Conservation (phyloP, 768 basidiomycete species). For the Collybia nuda region DNA sequence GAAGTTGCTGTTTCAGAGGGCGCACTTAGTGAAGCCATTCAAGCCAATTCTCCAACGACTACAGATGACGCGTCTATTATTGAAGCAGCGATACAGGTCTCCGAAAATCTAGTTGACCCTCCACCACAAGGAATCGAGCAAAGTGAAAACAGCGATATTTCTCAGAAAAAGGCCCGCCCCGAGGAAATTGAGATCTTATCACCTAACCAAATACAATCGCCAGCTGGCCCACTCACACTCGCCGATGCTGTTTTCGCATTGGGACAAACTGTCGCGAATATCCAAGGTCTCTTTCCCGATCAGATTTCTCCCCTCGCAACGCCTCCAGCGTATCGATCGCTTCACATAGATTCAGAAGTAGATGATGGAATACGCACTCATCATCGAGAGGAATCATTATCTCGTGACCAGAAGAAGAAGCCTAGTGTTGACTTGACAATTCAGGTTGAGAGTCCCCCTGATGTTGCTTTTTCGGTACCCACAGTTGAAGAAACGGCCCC, state of each 20-base stretch:
- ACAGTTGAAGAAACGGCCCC: not conserved
- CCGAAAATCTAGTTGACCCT: too few relatives aligned
- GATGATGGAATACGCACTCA: not conserved
- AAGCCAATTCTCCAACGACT: too few relatives aligned
- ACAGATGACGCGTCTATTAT: too few relatives aligned
- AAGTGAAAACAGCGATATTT: too few relatives aligned
- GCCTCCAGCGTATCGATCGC: conserved; percentile 11
- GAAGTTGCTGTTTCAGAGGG: too few relatives aligned
- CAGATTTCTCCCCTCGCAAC: conserved; percentile 16
- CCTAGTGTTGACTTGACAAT: conserved; percentile 1
- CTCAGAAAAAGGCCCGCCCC: too few relatives aligned
- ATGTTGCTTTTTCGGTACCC: not conserved
- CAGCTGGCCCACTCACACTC: conserved; percentile 17
- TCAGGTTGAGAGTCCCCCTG: not conserved
- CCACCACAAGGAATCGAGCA: too few relatives aligned
- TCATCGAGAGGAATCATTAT: not conserved
- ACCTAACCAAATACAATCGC: conserved; percentile 7
- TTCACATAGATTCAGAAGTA: conserved; percentile 2
- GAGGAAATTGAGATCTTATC: too few relatives aligned
- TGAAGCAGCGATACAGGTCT: too few relatives aligned
- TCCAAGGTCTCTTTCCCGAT: conserved; percentile 19
- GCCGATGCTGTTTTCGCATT: conserved; percentile 18
- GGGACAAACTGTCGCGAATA: conserved; percentile 18
- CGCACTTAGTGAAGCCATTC: too few relatives aligned
- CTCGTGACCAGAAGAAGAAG: conserved; percentile 5